phyloP scores from a whole-genome alignment of 1,284 basidiomycete genomes.

The Malassezia pachydermatis region DNA sequence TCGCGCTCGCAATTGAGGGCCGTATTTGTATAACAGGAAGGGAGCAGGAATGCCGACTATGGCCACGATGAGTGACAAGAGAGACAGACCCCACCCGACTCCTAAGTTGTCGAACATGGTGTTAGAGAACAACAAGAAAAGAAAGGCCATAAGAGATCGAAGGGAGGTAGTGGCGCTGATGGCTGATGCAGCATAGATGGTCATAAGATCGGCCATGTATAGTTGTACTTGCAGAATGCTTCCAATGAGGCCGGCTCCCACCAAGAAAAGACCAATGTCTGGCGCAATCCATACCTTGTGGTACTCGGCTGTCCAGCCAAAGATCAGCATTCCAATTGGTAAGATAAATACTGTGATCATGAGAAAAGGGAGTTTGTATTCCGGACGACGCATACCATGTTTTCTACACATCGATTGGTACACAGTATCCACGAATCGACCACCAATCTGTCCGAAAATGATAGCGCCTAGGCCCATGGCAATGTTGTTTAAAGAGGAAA shows the following conservation, averaged over 20 bases:
- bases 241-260: slow-evolving; percentile 21
- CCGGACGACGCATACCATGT: slow-evolving; percentile 55
- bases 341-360: slow-evolving; percentile 56
- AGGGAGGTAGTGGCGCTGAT: slow-evolving; percentile 37
- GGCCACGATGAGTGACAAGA: slow-evolving; percentile 37
- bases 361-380: slow-evolving; percentile 53
- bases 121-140: slow-evolving; percentile 36
- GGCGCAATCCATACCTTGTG: slow-evolving; percentile 59
- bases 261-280: slow-evolving; percentile 49
- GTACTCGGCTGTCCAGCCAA: slow-evolving; percentile 59
- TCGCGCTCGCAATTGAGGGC: slow-evolving; percentile 24
- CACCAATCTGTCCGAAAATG: slow-evolving; percentile 55
- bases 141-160: slow-evolving; percentile 44
- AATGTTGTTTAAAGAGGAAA: slow-evolving; percentile 59
- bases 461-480: slow-evolving; percentile 51
- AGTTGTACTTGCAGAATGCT: slow-evolving; percentile 28
- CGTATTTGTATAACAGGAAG: slow-evolving; percentile 29
- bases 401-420: slow-evolving; percentile 55
- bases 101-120: slow-evolving; percentile 37
- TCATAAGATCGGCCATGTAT: slow-evolving; percentile 40
- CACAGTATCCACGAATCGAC: slow-evolving; percentile 54
- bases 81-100: slow-evolving; percentile 43
- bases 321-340: slow-evolving; percentile 56
- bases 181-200: slow-evolving; percentile 43
- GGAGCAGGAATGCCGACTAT: slow-evolving; percentile 43